Evolutionary conservation across 139 green algal genomes (phyloP).

Genomic region (Eudorina sp.): DNA sequence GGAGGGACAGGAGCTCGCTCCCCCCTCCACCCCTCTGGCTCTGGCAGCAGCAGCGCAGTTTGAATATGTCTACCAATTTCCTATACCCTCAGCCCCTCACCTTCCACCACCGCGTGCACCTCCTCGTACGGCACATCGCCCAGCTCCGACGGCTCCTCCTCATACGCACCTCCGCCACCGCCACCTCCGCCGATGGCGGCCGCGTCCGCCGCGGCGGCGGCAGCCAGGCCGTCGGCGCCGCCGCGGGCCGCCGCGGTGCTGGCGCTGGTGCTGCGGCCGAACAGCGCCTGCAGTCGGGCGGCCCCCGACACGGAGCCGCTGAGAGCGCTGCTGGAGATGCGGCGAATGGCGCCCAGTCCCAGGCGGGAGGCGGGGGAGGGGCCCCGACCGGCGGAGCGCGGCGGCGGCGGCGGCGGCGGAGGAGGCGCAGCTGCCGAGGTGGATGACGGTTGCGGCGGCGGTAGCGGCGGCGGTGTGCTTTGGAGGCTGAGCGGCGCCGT

Average conservation of each 20-base stretch:
- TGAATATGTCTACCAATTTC: too few species aligned
- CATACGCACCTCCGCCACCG: too few species aligned
- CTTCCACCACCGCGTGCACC: constrained; percentile 39
- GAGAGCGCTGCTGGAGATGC: neutral
- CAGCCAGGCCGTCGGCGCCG: neutral
- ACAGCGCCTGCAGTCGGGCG: constrained; percentile 17
- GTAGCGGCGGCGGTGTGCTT: too few species aligned
- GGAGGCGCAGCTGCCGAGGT: too few species aligned
- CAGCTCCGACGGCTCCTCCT: neutral
- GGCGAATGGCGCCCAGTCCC: neutral
- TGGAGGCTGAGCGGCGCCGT: too few species aligned
- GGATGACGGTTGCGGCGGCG: too few species aligned
- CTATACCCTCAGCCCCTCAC: too few species aligned
- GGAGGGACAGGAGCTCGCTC: too few species aligned
- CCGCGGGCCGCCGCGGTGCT: neutral
- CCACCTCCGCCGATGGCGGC: neutral
- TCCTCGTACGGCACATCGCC: constrained; percentile 29
- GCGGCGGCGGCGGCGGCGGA: neutral
- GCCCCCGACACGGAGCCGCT: neutral
- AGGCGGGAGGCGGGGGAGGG: neutral
- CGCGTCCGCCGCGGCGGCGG: neutral
- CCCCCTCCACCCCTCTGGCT: too few species aligned
- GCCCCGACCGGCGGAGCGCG: neutral
- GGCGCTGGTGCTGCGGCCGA: neutral
- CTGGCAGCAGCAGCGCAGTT: too few species aligned